A percentile compares a stretch with the other conserved stretches of the same genome.
phyloP scores from a whole-genome alignment of 2,329 filamentous ascomycete genomes.

The Pseudogymnoascus sp. region DNA sequence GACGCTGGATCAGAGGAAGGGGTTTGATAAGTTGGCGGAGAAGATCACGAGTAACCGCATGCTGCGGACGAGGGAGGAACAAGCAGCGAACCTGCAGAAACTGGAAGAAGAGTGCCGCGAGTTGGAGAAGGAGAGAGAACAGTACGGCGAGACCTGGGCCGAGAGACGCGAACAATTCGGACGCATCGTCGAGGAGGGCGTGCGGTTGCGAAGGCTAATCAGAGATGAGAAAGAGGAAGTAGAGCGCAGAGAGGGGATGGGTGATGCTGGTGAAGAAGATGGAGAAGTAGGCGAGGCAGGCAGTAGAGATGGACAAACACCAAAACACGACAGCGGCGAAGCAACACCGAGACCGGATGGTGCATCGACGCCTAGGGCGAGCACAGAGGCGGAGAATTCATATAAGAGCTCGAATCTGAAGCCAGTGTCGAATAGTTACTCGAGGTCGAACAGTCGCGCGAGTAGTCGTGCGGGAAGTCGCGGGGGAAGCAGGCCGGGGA shows the following conservation, averaged over 20 bases:
- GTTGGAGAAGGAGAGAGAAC: constrained; percentile 72
- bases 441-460: neutral
- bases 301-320: constrained; percentile 42
- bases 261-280: constrained; percentile 46
- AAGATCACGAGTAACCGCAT: constrained; percentile 76
- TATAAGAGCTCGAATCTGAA: constrained; percentile 27
- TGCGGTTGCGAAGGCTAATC: constrained; percentile 74
- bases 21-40: constrained; percentile 80
- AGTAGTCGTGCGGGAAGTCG: constrained; percentile 23
- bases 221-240: constrained; percentile 94
- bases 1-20: constrained; percentile 68
- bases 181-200: constrained; percentile 83
- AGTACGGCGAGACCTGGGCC: constrained; percentile 74
- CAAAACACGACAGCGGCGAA: constrained; percentile 39
- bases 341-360: constrained; percentile 41
- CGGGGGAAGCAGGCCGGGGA: constrained; percentile 32
- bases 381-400: constrained; percentile 31
- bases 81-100: constrained; percentile 67
- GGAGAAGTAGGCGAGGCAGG: constrained; percentile 48
- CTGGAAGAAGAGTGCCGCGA: constrained; percentile 82
- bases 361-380: constrained; percentile 19
- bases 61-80: constrained; percentile 76
- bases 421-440: constrained; percentile 23
- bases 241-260: constrained; percentile 76
- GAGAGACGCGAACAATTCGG: constrained; percentile 82